Base-by-base conservation (phyloP, 2,329 filamentous ascomycete genomes). In the Periconia sp. region DNA sequence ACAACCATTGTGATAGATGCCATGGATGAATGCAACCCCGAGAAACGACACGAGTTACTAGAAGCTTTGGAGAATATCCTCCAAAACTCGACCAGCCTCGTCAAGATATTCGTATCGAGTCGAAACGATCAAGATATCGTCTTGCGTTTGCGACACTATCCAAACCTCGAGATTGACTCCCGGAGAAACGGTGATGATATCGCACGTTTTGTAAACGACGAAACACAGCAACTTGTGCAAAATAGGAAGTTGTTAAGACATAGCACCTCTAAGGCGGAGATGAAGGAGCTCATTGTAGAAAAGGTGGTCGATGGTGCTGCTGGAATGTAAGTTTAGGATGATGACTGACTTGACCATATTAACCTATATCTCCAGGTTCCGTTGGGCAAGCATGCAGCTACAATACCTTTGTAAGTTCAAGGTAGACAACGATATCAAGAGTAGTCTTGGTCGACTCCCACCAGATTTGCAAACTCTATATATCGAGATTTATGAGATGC, bases 61-160 rank as follows among this genome's bases (percentile, higher is more conserved):
- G 47, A 66, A 42, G 53, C 57, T 30, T 45, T 75, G n/a, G 50
- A 65, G 3, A 17, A 31, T 3, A 65, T 74, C 8, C 37, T 72
- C 10, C 20, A 60, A 33, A 49, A 65, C 1, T 66, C 66, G 7
- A 17, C 55, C n/a, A 59, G 55, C n/a, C 23, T 73, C 1, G 56
- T 73, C 3, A 74, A 75, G 46, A 58, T 75, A 14, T 68, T 75
- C 41, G 52, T 75, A 9, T 71, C 70, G 2, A 75, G 72, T 55
- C 61, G 72, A 2, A 61, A 72, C 46, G 66, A 74, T 37, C 35
- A 54, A 30, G 55, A 65, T 35, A 59, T 63, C 23, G 45, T 53
- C 7, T 45, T 50, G 14, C 45, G 49, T 20, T 55, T 73, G 15
- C 45, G 49, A 11, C 19, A 52, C 10, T 60, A 53, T 27, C 66